These are phyloP conservation scores for Choiromyces venosus DNA, from an alignment of 495 filamentous ascomycete species.

Conservation along the genomic window DNA sequence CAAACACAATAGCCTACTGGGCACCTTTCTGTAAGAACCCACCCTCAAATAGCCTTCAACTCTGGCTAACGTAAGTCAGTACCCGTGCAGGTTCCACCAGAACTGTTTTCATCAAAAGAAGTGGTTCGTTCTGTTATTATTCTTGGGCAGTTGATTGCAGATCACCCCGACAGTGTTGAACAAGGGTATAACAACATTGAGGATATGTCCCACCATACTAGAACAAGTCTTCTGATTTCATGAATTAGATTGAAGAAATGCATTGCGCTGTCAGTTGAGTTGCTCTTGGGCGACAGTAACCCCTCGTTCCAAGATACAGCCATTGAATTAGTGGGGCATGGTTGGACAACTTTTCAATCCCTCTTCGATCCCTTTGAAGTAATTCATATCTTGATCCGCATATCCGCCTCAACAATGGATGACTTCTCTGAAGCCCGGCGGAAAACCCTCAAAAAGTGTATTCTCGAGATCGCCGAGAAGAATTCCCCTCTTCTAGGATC, in stretches of 20 bases:
- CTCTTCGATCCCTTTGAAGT: slow-evolving; percentile 35
- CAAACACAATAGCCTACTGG: slow-evolving; percentile 26
- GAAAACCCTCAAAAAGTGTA: slow-evolving; percentile 26
- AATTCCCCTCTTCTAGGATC: slow-evolving; percentile 36
- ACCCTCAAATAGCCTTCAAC: neutral
- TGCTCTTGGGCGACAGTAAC: slow-evolving; percentile 30
- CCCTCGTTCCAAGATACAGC: slow-evolving; percentile 38
- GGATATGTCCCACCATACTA: neutral
- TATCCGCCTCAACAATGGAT: slow-evolving; percentile 21
- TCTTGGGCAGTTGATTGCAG: slow-evolving; percentile 28
- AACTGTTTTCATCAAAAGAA: slow-evolving; percentile 33
- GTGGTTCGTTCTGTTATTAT: slow-evolving; percentile 37
- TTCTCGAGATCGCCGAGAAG: slow-evolving; percentile 30
- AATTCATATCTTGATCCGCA: slow-evolving; percentile 36
- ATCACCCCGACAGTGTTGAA: slow-evolving; percentile 29
- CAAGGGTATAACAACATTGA: slow-evolving; percentile 2
- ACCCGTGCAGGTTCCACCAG: slow-evolving; percentile 32
- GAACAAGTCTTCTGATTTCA: neutral
- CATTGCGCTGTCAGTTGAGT: slow-evolving; percentile 29
- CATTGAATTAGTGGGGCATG: slow-evolving; percentile 35
- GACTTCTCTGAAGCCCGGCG: slow-evolving; percentile 16
- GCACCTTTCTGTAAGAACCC: slow-evolving; percentile 24
- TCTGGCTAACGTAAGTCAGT: slow-evolving; percentile 13
- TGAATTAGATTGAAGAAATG: slow-evolving; percentile 26
- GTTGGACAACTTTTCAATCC: slow-evolving; percentile 32